These are phyloP conservation scores for Plasmodium knowlesi DNA, from an alignment of 169 alveolate genomes.

Conservation along the genomic window DNA sequence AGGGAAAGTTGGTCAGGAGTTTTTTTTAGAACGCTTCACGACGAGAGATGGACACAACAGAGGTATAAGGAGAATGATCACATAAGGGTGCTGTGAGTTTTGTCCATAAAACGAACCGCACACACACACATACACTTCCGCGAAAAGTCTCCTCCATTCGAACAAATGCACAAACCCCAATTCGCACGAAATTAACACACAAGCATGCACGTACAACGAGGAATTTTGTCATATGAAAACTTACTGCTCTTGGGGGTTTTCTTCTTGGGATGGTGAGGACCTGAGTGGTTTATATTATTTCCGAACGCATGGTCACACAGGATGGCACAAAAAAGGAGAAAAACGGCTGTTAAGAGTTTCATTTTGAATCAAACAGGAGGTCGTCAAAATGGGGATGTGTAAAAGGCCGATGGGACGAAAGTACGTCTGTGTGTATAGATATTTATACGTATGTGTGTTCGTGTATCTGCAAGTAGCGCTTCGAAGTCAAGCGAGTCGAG, in stretches of 20 bases:
- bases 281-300: background rate
- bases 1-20: background rate
- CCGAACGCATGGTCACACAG: constrained; percentile 1
- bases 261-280: background rate
- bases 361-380: constrained; percentile 13
- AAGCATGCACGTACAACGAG: background rate
- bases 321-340: constrained; percentile 14
- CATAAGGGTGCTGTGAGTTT: background rate
- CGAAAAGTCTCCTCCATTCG: background rate
- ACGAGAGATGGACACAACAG: background rate
- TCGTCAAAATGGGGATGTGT: background rate
- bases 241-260: constrained; percentile 21
- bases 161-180: background rate
- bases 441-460: background rate
- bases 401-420: background rate
- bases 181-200: background rate
- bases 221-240: background rate
- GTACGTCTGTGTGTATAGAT: background rate
- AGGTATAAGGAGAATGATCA: background rate
- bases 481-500: background rate
- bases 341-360: constrained; percentile 6
- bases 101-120: background rate
- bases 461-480: background rate
- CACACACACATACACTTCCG: background rate
- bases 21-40: background rate